These are phyloP conservation scores for Mycosarcoma mackinlayi DNA, from an alignment of 1,284 basidiomycete species.

Conservation along the genomic window DNA sequence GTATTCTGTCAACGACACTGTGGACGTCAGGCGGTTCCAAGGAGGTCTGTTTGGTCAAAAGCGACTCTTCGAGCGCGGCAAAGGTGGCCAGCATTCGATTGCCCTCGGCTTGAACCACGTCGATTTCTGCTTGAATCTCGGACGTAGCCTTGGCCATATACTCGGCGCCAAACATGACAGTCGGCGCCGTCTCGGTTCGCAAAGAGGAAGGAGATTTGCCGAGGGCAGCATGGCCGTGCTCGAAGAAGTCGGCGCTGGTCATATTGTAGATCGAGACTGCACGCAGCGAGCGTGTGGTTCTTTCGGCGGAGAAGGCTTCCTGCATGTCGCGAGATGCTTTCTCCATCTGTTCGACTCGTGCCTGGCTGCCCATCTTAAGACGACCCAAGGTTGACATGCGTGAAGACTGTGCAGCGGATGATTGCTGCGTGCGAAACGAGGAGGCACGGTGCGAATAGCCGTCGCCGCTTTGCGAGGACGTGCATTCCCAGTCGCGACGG, in stretches of 20 bases:
- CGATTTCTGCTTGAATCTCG: constrained; percentile 59
- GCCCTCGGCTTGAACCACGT: constrained; percentile 54
- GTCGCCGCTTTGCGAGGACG: constrained; percentile 38
- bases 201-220: constrained; percentile 17
- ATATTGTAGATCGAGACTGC: constrained; percentile 34
- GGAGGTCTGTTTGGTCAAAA: constrained; percentile 27
- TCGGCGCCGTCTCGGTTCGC: constrained; percentile 28
- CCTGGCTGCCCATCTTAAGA: constrained; percentile 27
- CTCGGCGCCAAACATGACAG: constrained; percentile 45
- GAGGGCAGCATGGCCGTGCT: neutral
- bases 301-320: constrained; percentile 31
- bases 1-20: constrained; percentile 7
- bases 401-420: constrained; percentile 26
- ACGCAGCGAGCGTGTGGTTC: constrained; percentile 36
- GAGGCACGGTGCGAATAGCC: constrained; percentile 30
- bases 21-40: constrained; percentile 16
- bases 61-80: constrained; percentile 37
- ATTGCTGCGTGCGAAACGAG: constrained; percentile 33
- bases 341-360: constrained; percentile 27
- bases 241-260: neutral
- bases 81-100: constrained; percentile 52
- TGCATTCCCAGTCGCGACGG: constrained; percentile 25
- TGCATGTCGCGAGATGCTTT: constrained; percentile 27
- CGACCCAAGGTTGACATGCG: constrained; percentile 37
- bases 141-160: constrained; percentile 42